Evolutionary conservation across 2,329 filamentous ascomycete genomes (phyloP).

Genomic region (Aspergillus aculeatinus): DNA sequence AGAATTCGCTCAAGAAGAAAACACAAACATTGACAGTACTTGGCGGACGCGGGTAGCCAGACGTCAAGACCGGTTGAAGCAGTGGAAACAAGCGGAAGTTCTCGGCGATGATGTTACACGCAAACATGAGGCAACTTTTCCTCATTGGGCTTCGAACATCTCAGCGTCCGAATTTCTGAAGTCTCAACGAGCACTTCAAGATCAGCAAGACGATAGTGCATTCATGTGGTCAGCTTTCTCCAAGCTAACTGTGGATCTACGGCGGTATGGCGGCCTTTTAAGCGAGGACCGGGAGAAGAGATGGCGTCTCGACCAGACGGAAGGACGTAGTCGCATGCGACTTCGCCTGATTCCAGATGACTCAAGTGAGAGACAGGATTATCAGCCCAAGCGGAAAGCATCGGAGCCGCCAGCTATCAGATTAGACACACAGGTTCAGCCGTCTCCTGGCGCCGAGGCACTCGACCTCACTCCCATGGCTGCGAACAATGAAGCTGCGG

Average conservation of each 20-base stretch:
- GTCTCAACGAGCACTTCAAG: constrained; percentile 82
- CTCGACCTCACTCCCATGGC: constrained; percentile 37
- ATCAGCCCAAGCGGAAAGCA: constrained; percentile 79
- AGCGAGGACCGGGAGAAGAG: constrained; percentile 63
- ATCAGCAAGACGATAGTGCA: constrained; percentile 84
- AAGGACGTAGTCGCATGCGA: constrained; percentile 93
- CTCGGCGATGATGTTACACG: constrained; percentile 69
- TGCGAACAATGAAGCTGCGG: constrained; percentile 33
- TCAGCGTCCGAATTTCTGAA: constrained; percentile 90
- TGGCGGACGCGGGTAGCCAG: constrained; percentile 68
- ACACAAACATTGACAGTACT: constrained; percentile 73
- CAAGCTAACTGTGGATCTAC: constrained; percentile 75
- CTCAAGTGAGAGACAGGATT: constrained; percentile 66
- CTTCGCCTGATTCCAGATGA: constrained; percentile 80
- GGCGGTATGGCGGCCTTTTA: constrained; percentile 77
- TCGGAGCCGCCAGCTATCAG: constrained; percentile 51
- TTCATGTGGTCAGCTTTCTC: constrained; percentile 75
- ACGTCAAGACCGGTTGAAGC: constrained; percentile 76
- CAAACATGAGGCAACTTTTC: constrained; percentile 82
- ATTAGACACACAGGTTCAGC: constrained; percentile 46
- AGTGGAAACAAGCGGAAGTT: constrained; percentile 72
- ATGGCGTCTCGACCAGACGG: constrained; percentile 94
- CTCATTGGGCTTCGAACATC: constrained; percentile 93
- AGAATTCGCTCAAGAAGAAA: constrained; percentile 79
- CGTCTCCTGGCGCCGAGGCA: constrained; percentile 44